A percentile compares a stretch with the other conserved stretches of the same genome.
phyloP scores from a whole-genome alignment of 2,329 filamentous ascomycete species.

The Arthrobotrys conoides region DNA sequence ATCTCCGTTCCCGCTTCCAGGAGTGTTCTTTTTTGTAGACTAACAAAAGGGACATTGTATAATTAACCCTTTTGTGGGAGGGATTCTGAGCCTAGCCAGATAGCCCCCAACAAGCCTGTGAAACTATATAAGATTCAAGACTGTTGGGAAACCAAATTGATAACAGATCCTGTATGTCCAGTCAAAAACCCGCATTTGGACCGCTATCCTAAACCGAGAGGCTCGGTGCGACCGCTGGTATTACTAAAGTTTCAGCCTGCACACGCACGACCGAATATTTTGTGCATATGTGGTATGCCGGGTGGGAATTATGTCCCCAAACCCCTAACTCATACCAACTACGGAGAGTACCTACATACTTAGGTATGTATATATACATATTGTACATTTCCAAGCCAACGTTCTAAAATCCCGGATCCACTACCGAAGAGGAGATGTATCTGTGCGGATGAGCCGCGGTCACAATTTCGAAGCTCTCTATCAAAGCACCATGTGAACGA shows the following conservation, averaged over 20 bases:
- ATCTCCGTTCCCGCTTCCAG: conserved; percentile 10
- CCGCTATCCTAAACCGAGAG: too few relatives aligned
- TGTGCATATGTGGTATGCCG: background rate
- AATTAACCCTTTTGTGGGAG: background rate
- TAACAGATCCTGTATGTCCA: background rate
- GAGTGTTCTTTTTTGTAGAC: conserved; percentile 16
- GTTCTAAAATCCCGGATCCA: background rate
- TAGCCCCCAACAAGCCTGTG: background rate
- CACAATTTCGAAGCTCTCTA: background rate
- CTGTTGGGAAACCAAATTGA: too few relatives aligned
- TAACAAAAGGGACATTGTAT: conserved; percentile 6
- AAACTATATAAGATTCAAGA: background rate
- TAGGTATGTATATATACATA: conserved; percentile 10
- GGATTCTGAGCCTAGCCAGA: conserved; percentile 1
- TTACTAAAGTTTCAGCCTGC: too few relatives aligned
- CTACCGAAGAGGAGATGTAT: conserved; percentile 15
- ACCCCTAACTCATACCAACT: background rate
- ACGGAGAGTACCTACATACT: too few relatives aligned
- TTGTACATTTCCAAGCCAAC: conserved; percentile 7
- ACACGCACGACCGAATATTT: background rate
- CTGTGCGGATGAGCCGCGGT: background rate
- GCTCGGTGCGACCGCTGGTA: background rate
- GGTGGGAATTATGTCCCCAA: background rate
- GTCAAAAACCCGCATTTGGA: background rate
- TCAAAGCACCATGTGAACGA: background rate